These are phyloP conservation scores for Vitellaria paradoxa DNA, from an alignment of 179 eudicot genomes.

Conservation along the genomic window DNA sequence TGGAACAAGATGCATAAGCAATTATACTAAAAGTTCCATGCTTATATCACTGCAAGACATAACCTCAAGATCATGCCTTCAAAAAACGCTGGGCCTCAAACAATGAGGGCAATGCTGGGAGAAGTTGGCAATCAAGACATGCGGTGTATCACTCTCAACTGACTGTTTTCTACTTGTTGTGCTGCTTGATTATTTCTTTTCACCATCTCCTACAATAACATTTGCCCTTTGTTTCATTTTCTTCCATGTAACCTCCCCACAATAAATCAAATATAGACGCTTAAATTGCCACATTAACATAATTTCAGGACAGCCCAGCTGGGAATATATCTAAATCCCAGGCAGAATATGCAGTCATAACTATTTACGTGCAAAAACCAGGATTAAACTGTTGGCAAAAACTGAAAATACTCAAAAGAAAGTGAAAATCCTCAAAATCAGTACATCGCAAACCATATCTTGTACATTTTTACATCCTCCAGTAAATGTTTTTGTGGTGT, in stretches of 20 bases:
- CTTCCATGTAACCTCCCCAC: neutral
- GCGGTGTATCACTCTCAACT: neutral
- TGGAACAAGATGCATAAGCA: neutral
- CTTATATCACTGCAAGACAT: neutral
- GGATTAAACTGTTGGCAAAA: neutral
- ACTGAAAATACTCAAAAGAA: neutral
- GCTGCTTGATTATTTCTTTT: neutral
- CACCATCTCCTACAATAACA: neutral
- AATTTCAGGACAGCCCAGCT: neutral
- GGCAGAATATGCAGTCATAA: neutral
- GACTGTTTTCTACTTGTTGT: neutral
- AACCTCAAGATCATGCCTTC: neutral
- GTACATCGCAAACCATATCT: neutral
- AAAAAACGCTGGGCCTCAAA: too few relatives aligned
- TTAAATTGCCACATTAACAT: neutral
- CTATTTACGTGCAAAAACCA: neutral
- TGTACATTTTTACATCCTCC: neutral
- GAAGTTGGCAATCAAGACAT: too few relatives aligned
- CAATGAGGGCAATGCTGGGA: too few relatives aligned
- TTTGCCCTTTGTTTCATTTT: neutral
- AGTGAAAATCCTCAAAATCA: neutral
- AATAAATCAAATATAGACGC: neutral
- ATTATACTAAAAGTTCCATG: neutral
- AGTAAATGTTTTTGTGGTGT: neutral
- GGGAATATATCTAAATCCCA: neutral